These are phyloP conservation scores for Ophidiomyces ophidiicola DNA, from an alignment of 2,329 filamentous ascomycete genomes.

Conservation along the genomic window DNA sequence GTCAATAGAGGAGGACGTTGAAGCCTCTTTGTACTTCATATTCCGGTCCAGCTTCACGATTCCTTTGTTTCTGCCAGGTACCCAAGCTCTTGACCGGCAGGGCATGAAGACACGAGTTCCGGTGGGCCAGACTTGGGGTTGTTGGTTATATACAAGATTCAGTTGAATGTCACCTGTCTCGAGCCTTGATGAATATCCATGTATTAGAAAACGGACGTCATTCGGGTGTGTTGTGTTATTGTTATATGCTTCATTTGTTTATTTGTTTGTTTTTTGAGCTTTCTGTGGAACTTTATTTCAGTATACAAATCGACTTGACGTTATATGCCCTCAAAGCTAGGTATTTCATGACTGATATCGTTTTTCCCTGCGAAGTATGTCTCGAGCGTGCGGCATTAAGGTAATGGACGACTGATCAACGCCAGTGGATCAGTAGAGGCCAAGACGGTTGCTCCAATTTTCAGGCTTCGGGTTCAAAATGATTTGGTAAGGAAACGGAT, in stretches of 20 bases:
- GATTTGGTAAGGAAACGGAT: conserved; percentile 93
- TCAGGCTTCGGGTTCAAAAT: conserved; percentile 72
- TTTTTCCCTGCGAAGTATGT: not conserved
- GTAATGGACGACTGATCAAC: no score
- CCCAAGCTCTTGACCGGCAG: not conserved
- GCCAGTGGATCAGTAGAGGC: conserved; percentile 52
- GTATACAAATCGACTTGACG: conserved; percentile 2
- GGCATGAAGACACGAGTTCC: not conserved
- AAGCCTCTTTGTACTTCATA: not conserved
- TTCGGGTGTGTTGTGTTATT: conserved; percentile 1
- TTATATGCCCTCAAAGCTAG: not conserved
- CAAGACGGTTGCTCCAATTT: conserved; percentile 67
- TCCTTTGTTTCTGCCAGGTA: not conserved
- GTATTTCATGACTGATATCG: not conserved
- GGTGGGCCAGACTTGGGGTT: not conserved
- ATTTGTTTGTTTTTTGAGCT: not conserved
- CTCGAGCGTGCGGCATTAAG: no score
- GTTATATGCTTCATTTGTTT: conserved; percentile 6
- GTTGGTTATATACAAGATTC: conserved; percentile 4
- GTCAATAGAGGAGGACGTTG: conserved; percentile 1
- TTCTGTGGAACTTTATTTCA: no score
- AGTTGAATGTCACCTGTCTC: not conserved
- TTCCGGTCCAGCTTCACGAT: not conserved
- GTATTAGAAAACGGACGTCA: conserved; percentile 3
- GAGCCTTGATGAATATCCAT: not conserved